Evolutionary conservation across 2,329 filamentous ascomycete species (phyloP).

Genomic region (Pseudovirgaria hyperparasitica): DNA sequence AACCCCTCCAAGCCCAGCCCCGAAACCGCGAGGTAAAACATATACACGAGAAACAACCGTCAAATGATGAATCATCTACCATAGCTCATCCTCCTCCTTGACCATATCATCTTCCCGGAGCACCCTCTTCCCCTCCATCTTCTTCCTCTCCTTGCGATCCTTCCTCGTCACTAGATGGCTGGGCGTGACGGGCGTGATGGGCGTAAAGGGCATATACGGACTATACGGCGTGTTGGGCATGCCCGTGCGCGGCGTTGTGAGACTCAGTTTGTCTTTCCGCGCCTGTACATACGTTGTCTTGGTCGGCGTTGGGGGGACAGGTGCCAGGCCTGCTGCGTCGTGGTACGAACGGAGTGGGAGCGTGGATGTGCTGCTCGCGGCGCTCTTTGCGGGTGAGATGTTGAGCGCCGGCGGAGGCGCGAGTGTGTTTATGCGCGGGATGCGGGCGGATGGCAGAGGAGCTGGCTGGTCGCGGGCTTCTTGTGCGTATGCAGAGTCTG

Average conservation of each 20-base stretch:
- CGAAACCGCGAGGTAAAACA: too few species aligned
- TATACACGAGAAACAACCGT: too few species aligned
- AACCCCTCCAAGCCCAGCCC: too few species aligned
- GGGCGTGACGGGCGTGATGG: conserved; percentile 65
- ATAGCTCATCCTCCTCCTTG: conserved; percentile 3
- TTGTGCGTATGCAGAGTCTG: conserved; percentile 16
- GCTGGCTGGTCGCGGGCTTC: conserved; percentile 21
- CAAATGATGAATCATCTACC: too few species aligned
- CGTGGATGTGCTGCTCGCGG: conserved; percentile 8
- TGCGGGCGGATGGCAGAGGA: conserved; percentile 18
- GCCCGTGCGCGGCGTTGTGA: conserved; percentile 39
- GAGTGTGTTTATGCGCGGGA: conserved; percentile 2
- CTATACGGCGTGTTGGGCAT: conserved; percentile 60
- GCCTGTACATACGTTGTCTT: conserved; percentile 33
- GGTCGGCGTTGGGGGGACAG: conserved; percentile 15
- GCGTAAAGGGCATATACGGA: conserved; percentile 68
- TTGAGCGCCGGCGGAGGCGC: conserved; percentile 6
- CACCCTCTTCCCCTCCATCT: conserved; percentile 49
- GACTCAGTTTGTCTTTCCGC: conserved; percentile 15
- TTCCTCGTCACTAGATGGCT: conserved; percentile 52
- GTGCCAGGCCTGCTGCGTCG: conserved; percentile 13
- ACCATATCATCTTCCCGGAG: conserved; percentile 31
- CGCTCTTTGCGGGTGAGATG: conserved; percentile 3
- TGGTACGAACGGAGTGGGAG: conserved; percentile 24
- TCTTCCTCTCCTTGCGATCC: conserved; percentile 57